A percentile compares a stretch with the other conserved stretches of the same genome.
These are phyloP conservation scores for Polyplosphaeria fusca DNA, from an alignment of 495 filamentous ascomycete genomes.

Conservation along the genomic window DNA sequence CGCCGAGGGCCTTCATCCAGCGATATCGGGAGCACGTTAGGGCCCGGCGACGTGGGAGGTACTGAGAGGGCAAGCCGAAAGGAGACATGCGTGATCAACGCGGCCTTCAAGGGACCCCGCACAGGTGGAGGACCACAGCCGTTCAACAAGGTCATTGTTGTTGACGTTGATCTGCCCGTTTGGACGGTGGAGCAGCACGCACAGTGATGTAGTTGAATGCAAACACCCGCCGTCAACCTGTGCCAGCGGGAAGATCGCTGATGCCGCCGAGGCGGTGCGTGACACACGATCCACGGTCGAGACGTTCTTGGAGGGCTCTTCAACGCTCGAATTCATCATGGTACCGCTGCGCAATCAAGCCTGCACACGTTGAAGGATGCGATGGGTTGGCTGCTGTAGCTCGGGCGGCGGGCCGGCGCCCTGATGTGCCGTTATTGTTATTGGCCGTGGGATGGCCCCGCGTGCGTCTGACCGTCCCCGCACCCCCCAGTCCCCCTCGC, in stretches of 20 bases:
- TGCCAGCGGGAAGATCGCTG: background rate
- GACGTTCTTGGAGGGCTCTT: background rate
- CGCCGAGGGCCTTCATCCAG: constrained; percentile 1
- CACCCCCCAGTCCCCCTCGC: background rate
- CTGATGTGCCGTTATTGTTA: constrained; percentile 12
- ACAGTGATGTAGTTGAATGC: constrained; percentile 14
- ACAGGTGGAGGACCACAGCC: constrained; percentile 52
- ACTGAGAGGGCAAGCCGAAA: constrained; percentile 40
- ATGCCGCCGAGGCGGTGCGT: background rate
- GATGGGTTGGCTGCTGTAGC: too few species aligned
- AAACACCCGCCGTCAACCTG: constrained; percentile 7
- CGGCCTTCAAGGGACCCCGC: constrained; percentile 64
- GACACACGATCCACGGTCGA: constrained; percentile 1
- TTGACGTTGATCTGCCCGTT: constrained; percentile 72
- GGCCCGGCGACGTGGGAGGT: constrained; percentile 40
- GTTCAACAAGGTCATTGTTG: constrained; percentile 72
- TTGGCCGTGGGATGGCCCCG: background rate
- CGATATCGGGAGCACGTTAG: constrained; percentile 18
- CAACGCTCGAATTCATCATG: background rate
- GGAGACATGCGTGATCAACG: constrained; percentile 78
- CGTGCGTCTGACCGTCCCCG: constrained; percentile 4
- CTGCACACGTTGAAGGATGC: constrained; percentile 27
- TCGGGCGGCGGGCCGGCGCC: constrained; percentile 3
- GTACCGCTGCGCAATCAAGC: constrained; percentile 17
- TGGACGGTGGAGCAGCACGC: constrained; percentile 21